Percentiles rank a stretch among this genome's conserved stretches.
These are phyloP conservation scores for Diutina sp. DNA, from an alignment of 1,139 yeast genomes.

Conservation along the genomic window DNA sequence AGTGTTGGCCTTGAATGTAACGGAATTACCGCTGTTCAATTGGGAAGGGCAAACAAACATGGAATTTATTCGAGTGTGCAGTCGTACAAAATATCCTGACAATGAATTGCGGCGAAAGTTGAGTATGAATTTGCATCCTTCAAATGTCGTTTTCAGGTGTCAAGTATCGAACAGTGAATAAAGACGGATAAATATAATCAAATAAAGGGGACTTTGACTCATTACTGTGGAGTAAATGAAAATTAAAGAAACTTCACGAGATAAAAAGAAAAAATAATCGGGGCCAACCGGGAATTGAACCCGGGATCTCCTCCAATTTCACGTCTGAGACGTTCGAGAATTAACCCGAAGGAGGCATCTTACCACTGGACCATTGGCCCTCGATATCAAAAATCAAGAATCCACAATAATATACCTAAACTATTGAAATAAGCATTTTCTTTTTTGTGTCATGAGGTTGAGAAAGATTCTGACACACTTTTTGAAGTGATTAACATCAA, in stretches of 20 bases:
- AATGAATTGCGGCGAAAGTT: not conserved
- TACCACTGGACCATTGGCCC: conserved; percentile 1
- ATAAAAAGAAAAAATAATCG: not conserved
- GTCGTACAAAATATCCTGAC: not conserved
- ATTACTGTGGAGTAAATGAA: too few relatives aligned
- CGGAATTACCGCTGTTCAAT: not conserved
- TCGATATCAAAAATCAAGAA: not conserved
- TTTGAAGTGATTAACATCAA: not conserved
- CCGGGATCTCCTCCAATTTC: not conserved
- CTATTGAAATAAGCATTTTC: not conserved
- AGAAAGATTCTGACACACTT: not conserved
- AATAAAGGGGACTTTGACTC: too few relatives aligned
- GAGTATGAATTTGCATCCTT: not conserved
- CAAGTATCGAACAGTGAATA: not conserved
- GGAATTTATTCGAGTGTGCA: not conserved
- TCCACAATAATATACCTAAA: not conserved
- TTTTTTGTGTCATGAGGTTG: not conserved
- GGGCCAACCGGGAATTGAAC: not conserved
- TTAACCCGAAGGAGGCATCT: not conserved
- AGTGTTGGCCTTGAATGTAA: not conserved
- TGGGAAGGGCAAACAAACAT: not conserved
- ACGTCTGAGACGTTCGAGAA: not conserved
- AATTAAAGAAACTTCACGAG: not conserved
- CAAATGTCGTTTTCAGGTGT: not conserved
- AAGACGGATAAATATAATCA: too few relatives aligned